Evolutionary conservation across 495 filamentous ascomycete genomes (phyloP).

Genomic region (Hypoxylon intermedium): DNA sequence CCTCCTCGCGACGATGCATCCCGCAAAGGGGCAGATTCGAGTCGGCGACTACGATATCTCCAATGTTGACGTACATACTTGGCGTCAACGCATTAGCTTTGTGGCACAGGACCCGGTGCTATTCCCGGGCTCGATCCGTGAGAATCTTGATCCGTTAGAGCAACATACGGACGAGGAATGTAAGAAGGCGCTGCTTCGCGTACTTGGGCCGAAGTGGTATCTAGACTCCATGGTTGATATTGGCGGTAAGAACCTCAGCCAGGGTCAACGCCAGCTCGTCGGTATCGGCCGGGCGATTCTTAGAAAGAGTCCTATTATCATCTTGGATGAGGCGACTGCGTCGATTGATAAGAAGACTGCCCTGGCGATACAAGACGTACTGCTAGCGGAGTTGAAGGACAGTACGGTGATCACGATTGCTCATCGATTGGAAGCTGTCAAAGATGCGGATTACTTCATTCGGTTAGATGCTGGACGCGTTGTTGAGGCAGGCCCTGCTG

Average conservation of each 20-base stretch:
- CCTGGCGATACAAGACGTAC: conserved; percentile 75
- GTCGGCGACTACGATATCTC: conserved; percentile 63
- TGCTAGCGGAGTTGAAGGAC: conserved; percentile 74
- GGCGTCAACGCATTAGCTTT: conserved; percentile 64
- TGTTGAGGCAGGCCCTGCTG: conserved; percentile 42
- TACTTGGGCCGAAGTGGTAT: conserved; percentile 52
- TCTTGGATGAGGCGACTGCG: conserved; percentile 86
- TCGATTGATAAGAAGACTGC: conserved; percentile 82
- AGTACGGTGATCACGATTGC: conserved; percentile 90
- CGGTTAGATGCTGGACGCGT: conserved; percentile 71
- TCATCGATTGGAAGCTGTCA: conserved; percentile 81
- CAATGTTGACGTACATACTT: conserved; percentile 58
- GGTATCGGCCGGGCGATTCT: conserved; percentile 65
- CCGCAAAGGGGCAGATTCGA: conserved; percentile 55
- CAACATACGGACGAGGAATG: conserved; percentile 57
- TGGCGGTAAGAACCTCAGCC: conserved; percentile 66
- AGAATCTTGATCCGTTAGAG: conserved; percentile 62
- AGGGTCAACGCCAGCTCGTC: conserved; percentile 68
- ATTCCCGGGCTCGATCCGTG: conserved; percentile 62
- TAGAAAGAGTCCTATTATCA: conserved; percentile 63
- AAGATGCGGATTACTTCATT: conserved; percentile 75
- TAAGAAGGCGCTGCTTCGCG: conserved; percentile 51
- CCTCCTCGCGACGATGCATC: conserved; percentile 61
- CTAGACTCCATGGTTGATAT: conserved; percentile 58
- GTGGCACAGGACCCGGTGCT: conserved; percentile 69